Evolutionary conservation across 2,329 filamentous ascomycete species (phyloP).

Genomic region (Stylonectria norvegica): DNA sequence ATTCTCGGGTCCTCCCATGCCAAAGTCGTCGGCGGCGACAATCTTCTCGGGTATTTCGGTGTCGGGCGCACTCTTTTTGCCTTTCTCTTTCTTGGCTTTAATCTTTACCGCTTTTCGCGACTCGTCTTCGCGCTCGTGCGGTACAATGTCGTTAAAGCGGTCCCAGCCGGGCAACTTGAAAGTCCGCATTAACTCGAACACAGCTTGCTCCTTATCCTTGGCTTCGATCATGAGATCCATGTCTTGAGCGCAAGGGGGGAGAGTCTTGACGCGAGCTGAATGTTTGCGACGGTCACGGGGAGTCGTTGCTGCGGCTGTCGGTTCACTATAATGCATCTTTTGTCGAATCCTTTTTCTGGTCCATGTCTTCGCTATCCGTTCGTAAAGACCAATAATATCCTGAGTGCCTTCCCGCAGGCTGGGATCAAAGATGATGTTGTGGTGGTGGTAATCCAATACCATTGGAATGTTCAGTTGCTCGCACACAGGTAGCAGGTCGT

Average conservation of each 20-base stretch:
- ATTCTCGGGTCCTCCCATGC: conserved; percentile 79
- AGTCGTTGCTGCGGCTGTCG: conserved; percentile 61
- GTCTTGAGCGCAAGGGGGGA: conserved; percentile 76
- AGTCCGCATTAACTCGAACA: conserved; percentile 87
- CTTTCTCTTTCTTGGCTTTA: conserved; percentile 36
- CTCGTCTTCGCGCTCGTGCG: conserved; percentile 73
- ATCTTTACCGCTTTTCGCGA: conserved; percentile 47
- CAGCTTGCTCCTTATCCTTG: conserved; percentile 96
- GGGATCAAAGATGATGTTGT: conserved; percentile 86
- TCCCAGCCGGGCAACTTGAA: conserved; percentile 82
- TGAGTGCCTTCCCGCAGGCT: conserved; percentile 75
- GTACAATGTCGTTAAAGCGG: conserved; percentile 71
- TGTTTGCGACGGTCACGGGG: conserved; percentile 79
- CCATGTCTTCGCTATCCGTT: conserved; percentile 82
- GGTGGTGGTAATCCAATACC: conserved; percentile 90
- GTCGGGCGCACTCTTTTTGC: conserved; percentile 36
- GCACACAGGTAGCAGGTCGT: conserved; percentile 84
- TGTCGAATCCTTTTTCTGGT: conserved; percentile 77
- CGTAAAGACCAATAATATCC: conserved; percentile 72
- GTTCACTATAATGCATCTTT: conserved; percentile 97
- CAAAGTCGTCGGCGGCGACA: conserved; percentile 65
- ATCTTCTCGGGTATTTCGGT: conserved; percentile 37
- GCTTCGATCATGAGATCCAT: conserved; percentile 99
- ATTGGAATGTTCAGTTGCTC: conserved; percentile 92
- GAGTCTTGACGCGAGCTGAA: conserved; percentile 69